phyloP scores from a whole-genome alignment of 768 basidiomycete genomes.

The Punctularia strigosozonata region DNA sequence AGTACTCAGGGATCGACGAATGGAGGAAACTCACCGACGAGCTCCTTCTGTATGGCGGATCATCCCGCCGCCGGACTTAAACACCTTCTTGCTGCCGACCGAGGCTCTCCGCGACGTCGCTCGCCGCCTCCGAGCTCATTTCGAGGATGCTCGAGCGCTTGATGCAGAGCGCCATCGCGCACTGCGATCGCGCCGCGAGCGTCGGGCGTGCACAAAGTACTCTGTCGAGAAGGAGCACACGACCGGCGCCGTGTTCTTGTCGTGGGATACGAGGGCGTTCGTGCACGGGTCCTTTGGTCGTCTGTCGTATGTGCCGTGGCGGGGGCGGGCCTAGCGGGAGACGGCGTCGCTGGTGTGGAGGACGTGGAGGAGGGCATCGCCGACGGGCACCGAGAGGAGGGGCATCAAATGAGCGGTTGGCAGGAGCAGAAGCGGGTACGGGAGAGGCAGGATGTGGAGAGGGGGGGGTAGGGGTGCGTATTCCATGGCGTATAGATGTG shows the following conservation, averaged over 20 bases:
- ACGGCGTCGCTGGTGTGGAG: conserved; percentile 57
- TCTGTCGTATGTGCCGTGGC: conserved; percentile 34
- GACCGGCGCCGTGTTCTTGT: conserved; percentile 59
- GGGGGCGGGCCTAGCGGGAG: conserved; percentile 56
- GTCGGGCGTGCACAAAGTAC: conserved; percentile 22
- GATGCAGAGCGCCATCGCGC: conserved; percentile 58
- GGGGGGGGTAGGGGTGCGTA: too few species aligned
- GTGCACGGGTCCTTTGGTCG: conserved; percentile 8
- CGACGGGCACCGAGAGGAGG: conserved; percentile 60
- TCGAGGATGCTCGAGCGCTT: conserved; percentile 73
- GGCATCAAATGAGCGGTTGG: conserved; percentile 61
- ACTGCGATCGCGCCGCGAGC: conserved; percentile 48
- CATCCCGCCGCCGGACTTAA: conserved; percentile 77
- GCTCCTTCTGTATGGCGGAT: conserved; percentile 67
- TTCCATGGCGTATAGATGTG: too few species aligned
- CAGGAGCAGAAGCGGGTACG: conserved; percentile 62
- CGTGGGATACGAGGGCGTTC: conserved; percentile 17
- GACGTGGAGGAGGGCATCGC: conserved; percentile 48
- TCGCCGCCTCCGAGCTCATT: conserved; percentile 70
- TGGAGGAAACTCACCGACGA: conserved; percentile 45
- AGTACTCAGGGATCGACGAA: conserved; percentile 8
- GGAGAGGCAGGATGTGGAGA: conserved; percentile 59
- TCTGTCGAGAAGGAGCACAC: conserved; percentile 57
- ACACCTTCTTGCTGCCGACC: conserved; percentile 84
- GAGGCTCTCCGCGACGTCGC: conserved; percentile 72